Evolutionary conservation across 768 basidiomycete genomes (phyloP), one percentile per base, ranked within the genome.

Genomic region (Amanita rimosa): DNA sequence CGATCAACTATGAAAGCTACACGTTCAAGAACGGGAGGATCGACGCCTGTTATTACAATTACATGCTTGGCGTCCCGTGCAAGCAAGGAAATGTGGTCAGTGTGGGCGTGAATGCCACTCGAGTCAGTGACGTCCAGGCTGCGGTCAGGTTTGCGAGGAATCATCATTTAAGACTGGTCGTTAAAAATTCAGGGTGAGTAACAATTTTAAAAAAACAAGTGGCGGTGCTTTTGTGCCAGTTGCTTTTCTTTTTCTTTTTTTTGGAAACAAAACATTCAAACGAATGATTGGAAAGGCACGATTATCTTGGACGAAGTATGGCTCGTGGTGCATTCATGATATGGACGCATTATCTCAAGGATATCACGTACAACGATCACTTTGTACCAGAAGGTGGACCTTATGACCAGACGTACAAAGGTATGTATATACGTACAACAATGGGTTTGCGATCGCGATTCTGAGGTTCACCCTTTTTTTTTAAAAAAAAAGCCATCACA

Each of bases 11-110:
- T 40, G 63, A 64, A 43, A 57, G 31, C 19, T 46, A 17, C 33
- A 46, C 19, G 31, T 36, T 46, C 6, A 7, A 36, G 3, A 46
- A 46, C 57, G 73, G 69, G 27, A 75, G 71, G 38, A 70, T 75
- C 41, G 68, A 68, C 52, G 68, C 65, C 1, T 82, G 78, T 66
- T 76, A 74, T 33, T 50, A 77, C 37, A 68, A 78, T 48, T 69
- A 68, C 0, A 58, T 62, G 0, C 54, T 70, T 0, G 68, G 66
- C 3, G 39, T 62, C 14, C 63, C 68, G 6, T 76, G 74, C 50
- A 56, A 59, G 1, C 73, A 73, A 53, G 74, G 73, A 13, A 67
- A 65, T 38, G 63, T 74, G 0, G 66, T 74, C 1, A 60, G 66
- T 1, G 52, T 66, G 10, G 69, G 66, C 1, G 71, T 72, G 3